Conservation (phyloP, 2,329 filamentous ascomycete species). For the Penicillium sp. region DNA sequence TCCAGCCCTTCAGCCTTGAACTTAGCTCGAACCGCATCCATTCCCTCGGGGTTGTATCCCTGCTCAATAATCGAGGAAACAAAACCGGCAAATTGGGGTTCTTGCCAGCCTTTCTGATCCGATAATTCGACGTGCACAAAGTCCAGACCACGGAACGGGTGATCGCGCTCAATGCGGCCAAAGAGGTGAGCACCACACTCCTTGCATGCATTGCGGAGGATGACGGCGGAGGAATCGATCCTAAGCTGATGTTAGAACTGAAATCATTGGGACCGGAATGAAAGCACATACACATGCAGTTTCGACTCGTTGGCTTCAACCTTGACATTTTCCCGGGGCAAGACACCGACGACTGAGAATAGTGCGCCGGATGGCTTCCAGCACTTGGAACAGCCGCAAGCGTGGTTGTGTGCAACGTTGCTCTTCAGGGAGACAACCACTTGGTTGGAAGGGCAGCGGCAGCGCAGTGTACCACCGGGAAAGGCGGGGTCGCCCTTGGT, state of each 20-base stretch:
- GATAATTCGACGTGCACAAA: constrained; percentile 67
- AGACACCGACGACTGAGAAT: constrained; percentile 64
- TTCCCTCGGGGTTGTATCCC: constrained; percentile 58
- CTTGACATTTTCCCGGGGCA: constrained; percentile 55
- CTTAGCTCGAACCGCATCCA: constrained; percentile 56
- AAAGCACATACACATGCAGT: constrained; percentile 44
- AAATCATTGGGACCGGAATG: background rate
- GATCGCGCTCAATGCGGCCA: constrained; percentile 64
- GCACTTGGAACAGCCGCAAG: constrained; percentile 71
- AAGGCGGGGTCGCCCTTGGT: constrained; percentile 56
- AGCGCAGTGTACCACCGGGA: constrained; percentile 61
- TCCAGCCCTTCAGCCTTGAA: constrained; percentile 58
- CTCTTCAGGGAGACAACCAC: constrained; percentile 59
- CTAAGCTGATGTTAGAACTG: background rate
- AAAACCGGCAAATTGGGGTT: constrained; percentile 69
- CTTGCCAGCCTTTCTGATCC: constrained; percentile 65
- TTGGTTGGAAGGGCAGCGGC: constrained; percentile 57
- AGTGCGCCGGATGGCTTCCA: constrained; percentile 67
- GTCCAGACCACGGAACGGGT: constrained; percentile 68
- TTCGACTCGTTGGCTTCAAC: constrained; percentile 62
- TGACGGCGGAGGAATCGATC: constrained; percentile 57
- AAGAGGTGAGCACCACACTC: constrained; percentile 64
- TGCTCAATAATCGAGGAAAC: constrained; percentile 69
- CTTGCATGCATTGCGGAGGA: constrained; percentile 62
- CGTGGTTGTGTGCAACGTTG: constrained; percentile 68